Evolutionary conservation across 805 yeast species (phyloP).

Genomic region (Wickerhamiella domercqiae): DNA sequence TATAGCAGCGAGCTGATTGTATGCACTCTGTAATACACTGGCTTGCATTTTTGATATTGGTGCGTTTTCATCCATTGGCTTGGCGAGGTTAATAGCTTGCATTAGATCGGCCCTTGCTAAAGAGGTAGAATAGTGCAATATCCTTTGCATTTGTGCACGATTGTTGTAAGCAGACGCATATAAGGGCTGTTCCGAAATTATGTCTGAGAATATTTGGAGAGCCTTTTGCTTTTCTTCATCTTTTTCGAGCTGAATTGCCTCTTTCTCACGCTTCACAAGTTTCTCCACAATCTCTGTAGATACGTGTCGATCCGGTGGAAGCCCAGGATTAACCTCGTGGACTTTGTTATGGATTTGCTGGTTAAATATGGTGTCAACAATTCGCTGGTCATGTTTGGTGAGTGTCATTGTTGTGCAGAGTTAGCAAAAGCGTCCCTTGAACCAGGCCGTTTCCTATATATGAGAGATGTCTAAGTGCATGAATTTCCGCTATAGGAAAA

Average conservation of each 20-base stretch:
- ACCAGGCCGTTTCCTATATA: no score
- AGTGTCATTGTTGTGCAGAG: not conserved
- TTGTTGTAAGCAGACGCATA: slow-evolving; percentile 25
- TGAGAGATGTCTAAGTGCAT: no score
- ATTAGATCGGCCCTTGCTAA: slow-evolving; percentile 15
- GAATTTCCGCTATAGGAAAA: no score
- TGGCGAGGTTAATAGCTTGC: slow-evolving; percentile 19
- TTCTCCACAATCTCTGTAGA: slow-evolving; percentile 8
- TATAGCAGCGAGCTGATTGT: slow-evolving; percentile 21
- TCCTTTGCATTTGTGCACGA: slow-evolving; percentile 19
- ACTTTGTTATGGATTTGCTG: not conserved
- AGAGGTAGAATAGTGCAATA: not conserved
- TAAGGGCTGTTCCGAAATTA: slow-evolving; percentile 17
- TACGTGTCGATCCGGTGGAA: slow-evolving; percentile 18
- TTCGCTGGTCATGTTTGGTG: slow-evolving; percentile 4
- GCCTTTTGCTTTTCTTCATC: slow-evolving; percentile 8
- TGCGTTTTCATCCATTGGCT: slow-evolving; percentile 6
- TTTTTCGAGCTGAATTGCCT: slow-evolving; percentile 14
- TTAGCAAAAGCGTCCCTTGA: no score
- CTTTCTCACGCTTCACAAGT: slow-evolving; percentile 13
- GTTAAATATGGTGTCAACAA: slow-evolving; percentile 3
- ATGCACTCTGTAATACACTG: slow-evolving; percentile 20
- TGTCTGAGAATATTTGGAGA: slow-evolving; percentile 10
- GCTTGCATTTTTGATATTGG: slow-evolving; percentile 21
- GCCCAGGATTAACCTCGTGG: slow-evolving; percentile 8